Conservation (phyloP, 106 monocot genomes). For the Vanilla planifolia region DNA sequence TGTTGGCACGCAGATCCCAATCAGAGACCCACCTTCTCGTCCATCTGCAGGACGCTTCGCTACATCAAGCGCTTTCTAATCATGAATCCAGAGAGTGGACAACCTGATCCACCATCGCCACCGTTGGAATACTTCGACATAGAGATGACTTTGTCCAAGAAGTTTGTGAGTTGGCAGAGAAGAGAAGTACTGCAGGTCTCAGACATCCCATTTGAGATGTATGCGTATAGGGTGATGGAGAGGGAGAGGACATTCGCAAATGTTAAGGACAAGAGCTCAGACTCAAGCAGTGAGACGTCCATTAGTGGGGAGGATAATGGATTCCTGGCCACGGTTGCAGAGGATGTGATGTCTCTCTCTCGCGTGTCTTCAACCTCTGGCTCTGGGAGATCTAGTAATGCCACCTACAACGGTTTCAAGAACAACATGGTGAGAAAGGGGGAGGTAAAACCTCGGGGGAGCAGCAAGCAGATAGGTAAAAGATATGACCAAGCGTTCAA, state of each 20-base stretch:
- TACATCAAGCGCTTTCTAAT: constrained; percentile 72
- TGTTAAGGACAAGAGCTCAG: constrained; percentile 41
- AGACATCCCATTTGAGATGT: constrained; percentile 51
- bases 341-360: constrained; percentile 14
- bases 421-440: constrained; percentile 14
- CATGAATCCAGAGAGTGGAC: constrained; percentile 50
- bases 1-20: constrained; percentile 82
- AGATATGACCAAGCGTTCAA: not conserved
- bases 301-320: constrained; percentile 34
- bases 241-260: constrained; percentile 36
- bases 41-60: constrained; percentile 65
- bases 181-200: constrained; percentile 19
- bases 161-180: constrained; percentile 25
- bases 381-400: constrained; percentile 5
- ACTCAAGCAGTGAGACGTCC: constrained; percentile 51
- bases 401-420: constrained; percentile 7
- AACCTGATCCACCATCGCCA: constrained; percentile 33
- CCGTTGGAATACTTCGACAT: constrained; percentile 57
- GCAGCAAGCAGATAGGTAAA: constrained; percentile 31
- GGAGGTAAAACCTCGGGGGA: constrained; percentile 13
- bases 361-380: constrained; percentile 1
- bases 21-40: constrained; percentile 69
- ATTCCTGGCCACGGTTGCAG: not conserved
- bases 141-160: constrained; percentile 44
- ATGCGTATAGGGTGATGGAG: constrained; percentile 45